Evolutionary conservation across 768 basidiomycete species (phyloP).

Genomic region (Leccinellum luteum): DNA sequence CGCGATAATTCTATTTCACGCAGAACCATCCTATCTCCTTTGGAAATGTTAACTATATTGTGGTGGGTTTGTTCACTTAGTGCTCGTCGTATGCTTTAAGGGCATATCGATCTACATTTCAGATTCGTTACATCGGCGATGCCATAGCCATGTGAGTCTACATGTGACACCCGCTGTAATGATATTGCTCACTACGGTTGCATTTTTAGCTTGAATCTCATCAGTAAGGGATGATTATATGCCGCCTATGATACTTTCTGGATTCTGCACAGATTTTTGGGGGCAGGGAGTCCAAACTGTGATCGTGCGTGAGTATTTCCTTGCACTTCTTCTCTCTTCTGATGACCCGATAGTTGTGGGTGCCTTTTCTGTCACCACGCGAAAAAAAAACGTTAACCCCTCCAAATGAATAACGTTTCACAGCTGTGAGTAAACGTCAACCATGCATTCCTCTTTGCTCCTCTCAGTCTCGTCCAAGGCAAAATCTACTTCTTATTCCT

Average conservation of each 20-base stretch:
- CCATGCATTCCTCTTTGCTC: background rate
- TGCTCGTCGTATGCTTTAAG: background rate
- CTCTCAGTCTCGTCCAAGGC: conserved; percentile 2
- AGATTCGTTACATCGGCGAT: conserved; percentile 15
- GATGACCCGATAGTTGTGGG: conserved; percentile 15
- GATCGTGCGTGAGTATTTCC: conserved; percentile 3
- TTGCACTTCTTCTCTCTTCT: background rate
- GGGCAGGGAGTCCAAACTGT: background rate
- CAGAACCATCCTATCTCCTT: conserved; percentile 9
- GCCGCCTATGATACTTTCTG: background rate
- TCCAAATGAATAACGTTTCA: background rate
- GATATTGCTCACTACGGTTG: background rate
- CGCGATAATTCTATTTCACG: background rate
- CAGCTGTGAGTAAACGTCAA: background rate
- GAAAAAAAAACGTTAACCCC: background rate
- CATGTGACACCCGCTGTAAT: background rate
- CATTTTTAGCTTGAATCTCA: conserved; percentile 7
- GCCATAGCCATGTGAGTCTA: conserved; percentile 9
- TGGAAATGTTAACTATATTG: conserved; percentile 18
- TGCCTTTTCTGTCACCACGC: background rate
- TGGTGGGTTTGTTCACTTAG: background rate
- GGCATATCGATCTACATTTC: background rate
- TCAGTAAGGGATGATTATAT: background rate
- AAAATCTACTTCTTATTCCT: conserved; percentile 5
- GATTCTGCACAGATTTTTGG: conserved; percentile 10